These are phyloP conservation scores for Aciculosporium take DNA, from an alignment of 2,329 filamentous ascomycete species.

Conservation along the genomic window DNA sequence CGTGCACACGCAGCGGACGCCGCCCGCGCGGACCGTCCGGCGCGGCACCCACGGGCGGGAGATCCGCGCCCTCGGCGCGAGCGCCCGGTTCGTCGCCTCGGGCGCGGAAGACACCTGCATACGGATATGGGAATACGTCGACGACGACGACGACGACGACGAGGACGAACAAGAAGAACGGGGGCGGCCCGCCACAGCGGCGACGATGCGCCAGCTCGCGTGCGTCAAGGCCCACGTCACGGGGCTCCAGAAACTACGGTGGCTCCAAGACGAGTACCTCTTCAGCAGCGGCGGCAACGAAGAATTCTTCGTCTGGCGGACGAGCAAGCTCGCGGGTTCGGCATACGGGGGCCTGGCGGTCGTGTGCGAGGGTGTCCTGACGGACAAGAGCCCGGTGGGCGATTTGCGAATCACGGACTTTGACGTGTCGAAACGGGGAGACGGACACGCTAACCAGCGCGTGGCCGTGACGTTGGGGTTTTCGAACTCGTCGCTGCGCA, in stretches of 20 bases:
- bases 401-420: conserved; percentile 78
- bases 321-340: conserved; percentile 40
- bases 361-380: conserved; percentile 39
- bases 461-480: conserved; percentile 51
- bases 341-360: conserved; percentile 37
- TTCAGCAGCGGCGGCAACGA: conserved; percentile 81
- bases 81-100: conserved; percentile 39
- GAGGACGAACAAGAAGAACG: not conserved
- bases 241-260: conserved; percentile 68
- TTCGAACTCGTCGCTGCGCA: conserved; percentile 69
- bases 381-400: conserved; percentile 33
- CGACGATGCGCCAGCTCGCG: conserved; percentile 35
- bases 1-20: conserved; percentile 28
- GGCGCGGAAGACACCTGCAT: conserved; percentile 62
- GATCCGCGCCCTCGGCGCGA: conserved; percentile 42
- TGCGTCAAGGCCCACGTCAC: conserved; percentile 66
- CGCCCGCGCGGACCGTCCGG: conserved; percentile 40
- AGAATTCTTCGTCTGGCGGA: conserved; percentile 76
- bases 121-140: conserved; percentile 48
- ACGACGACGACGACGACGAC: not conserved
- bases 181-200: too few species aligned
- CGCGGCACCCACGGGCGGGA: conserved; percentile 74
- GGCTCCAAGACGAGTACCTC: conserved; percentile 57
- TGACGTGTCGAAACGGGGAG: conserved; percentile 32
- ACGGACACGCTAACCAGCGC: too few species aligned